These are phyloP conservation scores for Metschnikowia dekortorum DNA, from an alignment of 805 yeast species.

Conservation along the genomic window DNA sequence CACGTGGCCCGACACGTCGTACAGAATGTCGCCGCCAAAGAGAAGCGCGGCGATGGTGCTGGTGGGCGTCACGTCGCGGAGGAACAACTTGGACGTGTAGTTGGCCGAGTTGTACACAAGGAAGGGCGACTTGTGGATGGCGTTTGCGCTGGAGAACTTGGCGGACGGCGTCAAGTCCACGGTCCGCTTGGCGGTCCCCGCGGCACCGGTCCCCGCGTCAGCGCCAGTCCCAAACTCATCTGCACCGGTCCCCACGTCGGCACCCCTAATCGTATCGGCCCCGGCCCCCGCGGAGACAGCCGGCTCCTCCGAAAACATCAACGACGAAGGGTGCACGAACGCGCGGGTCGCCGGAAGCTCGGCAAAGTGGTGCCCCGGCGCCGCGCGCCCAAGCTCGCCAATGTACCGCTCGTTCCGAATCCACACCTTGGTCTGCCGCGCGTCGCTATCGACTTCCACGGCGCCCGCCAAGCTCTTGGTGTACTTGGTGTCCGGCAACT, in stretches of 20 bases:
- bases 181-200: constrained; percentile 1
- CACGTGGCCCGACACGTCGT: constrained; percentile 44
- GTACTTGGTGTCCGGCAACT: constrained; percentile 76
- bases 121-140: constrained; percentile 50
- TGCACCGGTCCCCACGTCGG: no score
- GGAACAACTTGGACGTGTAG: constrained; percentile 61
- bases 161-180: constrained; percentile 41
- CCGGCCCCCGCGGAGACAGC: constrained; percentile 7
- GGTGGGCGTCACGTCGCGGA: constrained; percentile 78
- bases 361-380: constrained; percentile 7
- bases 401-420: constrained; percentile 55
- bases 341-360: constrained; percentile 61
- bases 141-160: constrained; percentile 16
- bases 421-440: constrained; percentile 67
- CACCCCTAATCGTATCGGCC: no score
- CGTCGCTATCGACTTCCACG: constrained; percentile 81
- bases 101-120: constrained; percentile 58
- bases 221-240: no score
- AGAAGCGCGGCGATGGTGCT: constrained; percentile 66
- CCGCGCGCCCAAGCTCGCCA: background rate
- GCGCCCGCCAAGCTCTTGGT: constrained; percentile 71
- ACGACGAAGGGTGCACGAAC: constrained; percentile 83
- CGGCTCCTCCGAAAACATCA: constrained; percentile 49
- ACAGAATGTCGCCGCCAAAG: constrained; percentile 71
- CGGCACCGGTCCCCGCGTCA: no score